These are phyloP conservation scores for Globisporangium parvum DNA, from an alignment of 352 stramenopile species.

Conservation along the genomic window DNA sequence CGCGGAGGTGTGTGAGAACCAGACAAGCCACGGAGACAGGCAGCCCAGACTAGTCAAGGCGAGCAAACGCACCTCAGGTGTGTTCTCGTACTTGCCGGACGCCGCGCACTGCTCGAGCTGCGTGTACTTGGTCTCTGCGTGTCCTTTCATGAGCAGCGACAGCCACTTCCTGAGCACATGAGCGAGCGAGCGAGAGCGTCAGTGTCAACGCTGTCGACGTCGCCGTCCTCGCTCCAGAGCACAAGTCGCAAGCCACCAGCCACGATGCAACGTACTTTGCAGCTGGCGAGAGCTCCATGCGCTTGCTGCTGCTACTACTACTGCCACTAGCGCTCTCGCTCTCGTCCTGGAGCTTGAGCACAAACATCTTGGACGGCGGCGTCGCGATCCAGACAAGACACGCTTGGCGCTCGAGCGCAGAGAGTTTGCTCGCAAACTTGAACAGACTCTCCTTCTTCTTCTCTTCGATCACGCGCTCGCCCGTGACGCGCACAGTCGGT, in stretches of 20 bases:
- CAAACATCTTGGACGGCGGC: constrained; percentile 81
- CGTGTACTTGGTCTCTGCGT: constrained; percentile 79
- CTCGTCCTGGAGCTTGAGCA: constrained; percentile 70
- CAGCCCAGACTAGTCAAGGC: no score
- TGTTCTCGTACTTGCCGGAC: constrained; percentile 47
- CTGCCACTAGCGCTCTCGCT: constrained; percentile 26
- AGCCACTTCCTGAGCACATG: constrained; percentile 45
- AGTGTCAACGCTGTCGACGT: not conserved
- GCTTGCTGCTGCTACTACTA: constrained; percentile 12
- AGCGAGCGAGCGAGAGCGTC: not conserved
- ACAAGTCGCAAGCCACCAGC: not conserved
- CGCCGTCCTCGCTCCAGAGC: not conserved
- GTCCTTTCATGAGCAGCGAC: constrained; percentile 57
- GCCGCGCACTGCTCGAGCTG: constrained; percentile 75
- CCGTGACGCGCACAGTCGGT: constrained; percentile 71
- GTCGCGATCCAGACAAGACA: constrained; percentile 81
- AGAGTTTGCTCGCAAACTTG: constrained; percentile 59
- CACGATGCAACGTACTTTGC: constrained; percentile 52
- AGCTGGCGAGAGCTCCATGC: constrained; percentile 46
- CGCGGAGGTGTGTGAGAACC: not conserved
- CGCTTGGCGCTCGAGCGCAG: constrained; percentile 45
- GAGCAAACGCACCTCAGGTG: constrained; percentile 66
- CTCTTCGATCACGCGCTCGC: constrained; percentile 65
- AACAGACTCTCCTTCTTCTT: constrained; percentile 72
- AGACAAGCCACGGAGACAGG: no score